These are phyloP conservation scores for Aspergillus piperis DNA, from an alignment of 2,329 filamentous ascomycete genomes.

Conservation along the genomic window DNA sequence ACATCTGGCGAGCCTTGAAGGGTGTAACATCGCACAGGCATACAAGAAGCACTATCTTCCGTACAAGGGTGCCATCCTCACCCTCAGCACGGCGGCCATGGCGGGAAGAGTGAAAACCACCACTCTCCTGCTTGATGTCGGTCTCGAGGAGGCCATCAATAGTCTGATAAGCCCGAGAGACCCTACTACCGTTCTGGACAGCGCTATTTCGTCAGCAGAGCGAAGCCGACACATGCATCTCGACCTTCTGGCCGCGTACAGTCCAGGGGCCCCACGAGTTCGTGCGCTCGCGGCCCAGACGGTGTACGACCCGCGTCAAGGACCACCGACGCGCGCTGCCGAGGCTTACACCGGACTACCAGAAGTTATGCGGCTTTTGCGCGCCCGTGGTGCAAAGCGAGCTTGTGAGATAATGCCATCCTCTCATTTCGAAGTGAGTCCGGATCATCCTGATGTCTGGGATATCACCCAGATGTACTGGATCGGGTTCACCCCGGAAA, in stretches of 20 bases:
- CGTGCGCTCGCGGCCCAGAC: slow-evolving; percentile 19
- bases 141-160: slow-evolving; percentile 21
- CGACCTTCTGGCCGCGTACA: slow-evolving; percentile 20
- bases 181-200: slow-evolving; percentile 21
- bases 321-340: slow-evolving; percentile 20
- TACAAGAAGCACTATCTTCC: slow-evolving; percentile 23
- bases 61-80: slow-evolving; percentile 11
- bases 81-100: slow-evolving; percentile 20
- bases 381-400: slow-evolving; percentile 21
- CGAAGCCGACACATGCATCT: slow-evolving; percentile 24
- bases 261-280: slow-evolving; percentile 13
- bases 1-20: slow-evolving; percentile 8
- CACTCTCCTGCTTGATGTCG: slow-evolving; percentile 23
- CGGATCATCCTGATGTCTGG: slow-evolving; percentile 21
- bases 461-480: slow-evolving; percentile 20
- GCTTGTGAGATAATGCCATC: slow-evolving; percentile 19
- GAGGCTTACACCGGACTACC: slow-evolving; percentile 21
- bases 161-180: slow-evolving; percentile 9
- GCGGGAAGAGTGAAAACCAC: slow-evolving; percentile 20
- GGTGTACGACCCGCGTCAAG: slow-evolving; percentile 21
- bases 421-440: slow-evolving; percentile 10
- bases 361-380: slow-evolving; percentile 20
- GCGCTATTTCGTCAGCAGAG: slow-evolving; percentile 22
- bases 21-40: slow-evolving; percentile 9
- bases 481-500: slow-evolving; percentile 21